Base-by-base conservation (phyloP, 2,329 filamentous ascomycete genomes). In the Xylaria sp. region DNA sequence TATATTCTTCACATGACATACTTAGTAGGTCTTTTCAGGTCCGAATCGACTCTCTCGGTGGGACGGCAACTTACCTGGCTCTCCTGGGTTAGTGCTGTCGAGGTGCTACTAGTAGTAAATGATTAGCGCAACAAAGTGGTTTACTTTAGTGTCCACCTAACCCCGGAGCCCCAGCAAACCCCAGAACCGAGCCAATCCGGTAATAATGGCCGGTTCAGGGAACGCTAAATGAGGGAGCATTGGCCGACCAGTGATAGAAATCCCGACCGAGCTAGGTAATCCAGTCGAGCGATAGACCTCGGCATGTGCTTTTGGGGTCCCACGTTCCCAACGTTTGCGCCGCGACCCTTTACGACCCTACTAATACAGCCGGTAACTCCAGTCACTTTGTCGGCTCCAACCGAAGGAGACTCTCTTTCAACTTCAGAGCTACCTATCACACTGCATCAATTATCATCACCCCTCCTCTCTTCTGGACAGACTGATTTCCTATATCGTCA, bases 231-330 rank as follows among this genome's bases (percentile, higher is more conserved):
- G 23, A 39, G 23, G 57, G 57, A 50, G 57, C 2, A n/a, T 50
- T 50, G 41, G 20, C 62, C 62, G 48, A 59, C 63, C 55, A 31
- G 46, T 18, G 31, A 46, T 23, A 61, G 46, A 50, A 69, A 63
- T 63, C 58, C 63, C 66, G 63, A 60, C 63, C 56, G 54, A 62
- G 41, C 52, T 67, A 60, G 15, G 15, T 55, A 46, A 39, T 28
- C 31, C 44, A 54, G 41, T 25, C 23, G 7, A n/a, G 25, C 51
- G 9, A 37, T 39, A 56, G 46, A 69, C 69, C 69, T 71, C 69
- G 69, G 69, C 69, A 71, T 71, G 69, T 71, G 69, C 69, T 69
- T 25, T 69, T 25, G 31, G 20, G 60, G 52, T 41, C 48, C 61
- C 62, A 34, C 34, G 50, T 28, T 54, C 31, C 28, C 58, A 31